Base-by-base conservation (phyloP, 2,329 filamentous ascomycete species). In the Stagonosporopsis cucurbitacearum region DNA sequence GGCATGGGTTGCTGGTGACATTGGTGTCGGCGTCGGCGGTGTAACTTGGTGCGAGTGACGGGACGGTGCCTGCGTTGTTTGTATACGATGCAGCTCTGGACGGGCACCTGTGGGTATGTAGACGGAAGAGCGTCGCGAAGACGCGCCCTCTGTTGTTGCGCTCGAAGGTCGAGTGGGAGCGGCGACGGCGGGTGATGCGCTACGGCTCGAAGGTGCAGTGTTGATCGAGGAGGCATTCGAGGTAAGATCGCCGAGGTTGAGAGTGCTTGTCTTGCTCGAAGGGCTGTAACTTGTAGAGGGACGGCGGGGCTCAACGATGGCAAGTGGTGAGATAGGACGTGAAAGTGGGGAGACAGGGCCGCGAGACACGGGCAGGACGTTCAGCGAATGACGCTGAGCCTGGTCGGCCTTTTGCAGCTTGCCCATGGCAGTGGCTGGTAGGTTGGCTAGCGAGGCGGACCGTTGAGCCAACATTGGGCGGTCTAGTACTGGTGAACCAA, bases 361-460 rank as follows among this genome's bases (percentile, higher is more conserved):
- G 35, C 54, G 51, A 4, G 36, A 49, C 25, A 67, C 42, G n/a
- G 62, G 57, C 19, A 53, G 48, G 11, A 68, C 56, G 19, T 61
- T 65, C 41, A 72, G 50, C 12, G 71, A 74, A 40, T 66, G 54
- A 30, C 72, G 67, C 25, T 69, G 64, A 9, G 63, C 41, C 32
- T 66, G 57, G 33, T 71, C 68, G 28, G 62, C 60, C 35, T 70
- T 67, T 15, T 61, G 69, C 19, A 69, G 64, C 46, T 66, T 71
- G 63, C 59, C 66, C 59, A 66, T 65, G 44, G 65, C 61, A 26
- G 70, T 57, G 20, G 67, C 62, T 41, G 72, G 67, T 36, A 74
- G 50, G 39, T 72, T 69, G 26, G 69, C 70, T 13, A 76, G 63
- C 7, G 74, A 75, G 15, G 70, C 69, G 22, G 72, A 69, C 37